Evolutionary conservation across 78 protist genomes (phyloP), one percentile per base, ranked within the genome.

Genomic region (Cavenderia fasciculata): DNA sequence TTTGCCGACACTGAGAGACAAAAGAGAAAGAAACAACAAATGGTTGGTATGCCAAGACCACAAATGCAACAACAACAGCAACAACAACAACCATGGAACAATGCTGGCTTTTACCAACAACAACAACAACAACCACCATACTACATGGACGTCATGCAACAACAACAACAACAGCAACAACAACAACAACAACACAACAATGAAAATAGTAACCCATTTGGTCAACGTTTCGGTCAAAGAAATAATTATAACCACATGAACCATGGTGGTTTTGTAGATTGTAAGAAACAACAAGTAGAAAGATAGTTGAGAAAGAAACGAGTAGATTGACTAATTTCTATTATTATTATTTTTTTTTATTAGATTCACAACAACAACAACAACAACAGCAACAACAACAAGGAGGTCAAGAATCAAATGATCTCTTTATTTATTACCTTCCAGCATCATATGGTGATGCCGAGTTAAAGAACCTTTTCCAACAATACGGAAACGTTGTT

Each of bases 391-490:
- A 49, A 12, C 12, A 49, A 18, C 27, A 49, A 12, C 27, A 49
- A 12, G 27, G 14, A 14, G 54, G 54, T n/a, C 72, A 11, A 33
- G 79, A 65, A 56, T 82, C 90, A 31, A 82, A 68, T 68, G 90
- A 93, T 66, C 66, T 94, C n/a, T 95, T 95, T 75, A 91, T 95
- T 74, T 94, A 94, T 75, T 95, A 93, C 71, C 38, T 95, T 10
- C 97, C 97, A 70, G 59, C 12, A n/a, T 75, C 69, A 52, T 91
- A 88, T 75, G 69, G 68, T 49, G 97, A 95, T 70, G 25, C 40
- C 10, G 96, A 94, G 40, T 76, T 95, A 8, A 88, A 61, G 54
- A 41, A 25, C 23, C 31, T 74, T 23, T 95, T 95, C 86, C 21
- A 43, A 46, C 72, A 92, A 27, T 95, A 79, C 38, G 97, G 97